These are phyloP conservation scores for Wickerhamiella occidentalis DNA, from an alignment of 805 yeast species.

Conservation along the genomic window DNA sequence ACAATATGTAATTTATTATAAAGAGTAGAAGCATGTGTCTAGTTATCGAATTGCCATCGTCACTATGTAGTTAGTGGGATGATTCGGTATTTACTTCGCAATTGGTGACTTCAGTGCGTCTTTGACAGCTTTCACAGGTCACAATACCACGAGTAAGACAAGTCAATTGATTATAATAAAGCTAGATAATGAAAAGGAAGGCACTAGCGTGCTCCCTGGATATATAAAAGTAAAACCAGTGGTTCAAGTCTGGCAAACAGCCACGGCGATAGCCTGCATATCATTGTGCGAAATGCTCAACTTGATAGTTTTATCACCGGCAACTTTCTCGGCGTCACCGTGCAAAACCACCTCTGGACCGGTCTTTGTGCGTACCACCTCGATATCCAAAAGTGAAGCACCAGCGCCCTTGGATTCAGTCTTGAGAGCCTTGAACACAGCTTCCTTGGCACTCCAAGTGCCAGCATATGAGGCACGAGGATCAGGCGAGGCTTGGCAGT, in stretches of 20 bases:
- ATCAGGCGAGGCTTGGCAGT: conserved; percentile 61
- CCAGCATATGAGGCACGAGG: conserved; percentile 92
- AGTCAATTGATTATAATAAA: too few relatives aligned
- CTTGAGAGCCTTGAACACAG: conserved; percentile 91
- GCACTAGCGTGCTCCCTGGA: too few relatives aligned
- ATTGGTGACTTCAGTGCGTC: too few relatives aligned
- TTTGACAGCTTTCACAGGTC: too few relatives aligned
- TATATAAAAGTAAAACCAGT: too few relatives aligned
- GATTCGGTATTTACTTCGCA: too few relatives aligned
- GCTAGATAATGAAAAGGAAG: too few relatives aligned
- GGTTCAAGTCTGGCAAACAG: conserved; percentile 35
- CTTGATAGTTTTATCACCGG: conserved; percentile 51
- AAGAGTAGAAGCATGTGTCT: too few relatives aligned
- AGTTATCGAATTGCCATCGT: too few relatives aligned
- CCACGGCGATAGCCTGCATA: conserved; percentile 95
- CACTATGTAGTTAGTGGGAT: too few relatives aligned
- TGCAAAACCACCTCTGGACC: conserved; percentile 70
- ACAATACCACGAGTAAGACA: too few relatives aligned
- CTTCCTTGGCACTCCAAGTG: conserved; percentile 98
- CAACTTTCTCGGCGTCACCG: conserved; percentile 69
- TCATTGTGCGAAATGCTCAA: conserved; percentile 96
- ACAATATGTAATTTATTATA: too few relatives aligned
- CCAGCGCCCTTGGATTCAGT: conserved; percentile 89
- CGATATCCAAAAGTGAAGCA: conserved; percentile 84
- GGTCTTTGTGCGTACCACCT: conserved; percentile 61